Conservation (phyloP, 176 grass and related monocot species). For the Guadua angustifolia region DNA sequence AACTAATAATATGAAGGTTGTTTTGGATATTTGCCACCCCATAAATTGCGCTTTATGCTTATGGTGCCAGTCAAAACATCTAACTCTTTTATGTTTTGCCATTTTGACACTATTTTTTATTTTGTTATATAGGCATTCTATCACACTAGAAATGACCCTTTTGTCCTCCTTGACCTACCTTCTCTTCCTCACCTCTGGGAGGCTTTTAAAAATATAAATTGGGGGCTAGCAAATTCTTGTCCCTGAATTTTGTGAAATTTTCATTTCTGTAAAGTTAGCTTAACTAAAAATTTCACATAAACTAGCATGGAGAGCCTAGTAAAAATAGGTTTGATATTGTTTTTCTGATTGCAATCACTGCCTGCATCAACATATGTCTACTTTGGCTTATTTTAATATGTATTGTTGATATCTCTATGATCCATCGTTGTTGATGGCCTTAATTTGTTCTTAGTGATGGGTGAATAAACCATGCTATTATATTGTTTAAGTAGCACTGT, state of each 20-base stretch:
- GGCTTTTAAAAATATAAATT: background rate
- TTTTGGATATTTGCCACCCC: background rate
- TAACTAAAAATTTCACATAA: background rate
- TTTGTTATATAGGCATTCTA: constrained; percentile 4
- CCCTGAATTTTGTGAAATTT: background rate
- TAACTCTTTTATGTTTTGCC: background rate
- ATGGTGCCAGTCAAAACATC: background rate
- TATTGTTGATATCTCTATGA: background rate
- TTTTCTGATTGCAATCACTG: background rate
- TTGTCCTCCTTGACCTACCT: background rate
- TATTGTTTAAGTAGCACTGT: background rate
- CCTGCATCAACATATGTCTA: constrained; percentile 1
- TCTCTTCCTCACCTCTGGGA: background rate
- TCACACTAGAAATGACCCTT: background rate
- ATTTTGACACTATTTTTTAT: background rate
- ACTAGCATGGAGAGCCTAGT: background rate
- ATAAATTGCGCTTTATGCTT: background rate
- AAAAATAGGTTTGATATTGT: background rate
- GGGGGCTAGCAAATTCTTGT: background rate
- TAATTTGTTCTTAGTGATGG: constrained; percentile 3
- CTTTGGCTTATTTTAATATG: background rate
- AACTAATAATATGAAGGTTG: background rate
- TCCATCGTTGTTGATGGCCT: background rate
- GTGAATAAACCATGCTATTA: too few relatives aligned
- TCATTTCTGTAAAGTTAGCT: background rate